A percentile compares a stretch with the other conserved stretches of the same genome.
These are phyloP conservation scores for Pleurotus tuber-regium DNA, from an alignment of 768 basidiomycete species.

Conservation along the genomic window DNA sequence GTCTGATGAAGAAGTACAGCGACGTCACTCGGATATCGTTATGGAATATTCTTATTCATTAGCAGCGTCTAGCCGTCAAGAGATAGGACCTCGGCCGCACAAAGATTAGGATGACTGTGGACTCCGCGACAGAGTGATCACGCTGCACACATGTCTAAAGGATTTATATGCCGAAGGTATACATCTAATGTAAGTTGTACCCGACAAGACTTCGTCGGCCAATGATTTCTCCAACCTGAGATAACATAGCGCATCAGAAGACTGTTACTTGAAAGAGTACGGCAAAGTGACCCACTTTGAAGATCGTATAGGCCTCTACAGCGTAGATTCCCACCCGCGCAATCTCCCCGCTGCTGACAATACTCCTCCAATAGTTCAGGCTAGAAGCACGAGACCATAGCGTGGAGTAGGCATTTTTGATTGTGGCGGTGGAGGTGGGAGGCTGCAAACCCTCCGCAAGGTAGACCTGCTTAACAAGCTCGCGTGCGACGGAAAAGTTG, in stretches of 20 bases:
- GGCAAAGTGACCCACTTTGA: conserved; percentile 54
- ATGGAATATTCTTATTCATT: conserved; percentile 2
- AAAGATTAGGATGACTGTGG: not conserved
- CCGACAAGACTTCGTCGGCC: conserved; percentile 79
- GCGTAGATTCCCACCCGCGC: conserved; percentile 70
- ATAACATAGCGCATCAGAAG: conserved; percentile 4
- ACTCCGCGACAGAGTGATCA: conserved; percentile 1
- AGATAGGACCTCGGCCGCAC: conserved; percentile 3
- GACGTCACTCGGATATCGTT: not conserved
- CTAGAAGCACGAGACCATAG: conserved; percentile 62
- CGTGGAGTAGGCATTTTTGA: conserved; percentile 59
- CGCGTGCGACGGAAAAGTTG: conserved; percentile 75
- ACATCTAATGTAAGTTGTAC: conserved; percentile 62
- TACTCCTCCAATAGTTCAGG: conserved; percentile 58
- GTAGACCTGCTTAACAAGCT: conserved; percentile 76
- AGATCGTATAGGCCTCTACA: conserved; percentile 87
- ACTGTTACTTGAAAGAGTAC: not conserved
- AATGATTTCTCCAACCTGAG: conserved; percentile 85
- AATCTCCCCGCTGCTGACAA: conserved; percentile 63
- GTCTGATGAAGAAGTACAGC: not conserved
- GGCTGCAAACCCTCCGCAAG: conserved; percentile 68
- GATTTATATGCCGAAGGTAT: conserved; percentile 8
- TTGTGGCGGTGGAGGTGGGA: conserved; percentile 52
- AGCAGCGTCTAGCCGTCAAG: not conserved
- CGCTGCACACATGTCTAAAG: conserved; percentile 1